These are phyloP conservation scores for Penicillium janthinellum DNA, from an alignment of 2,329 filamentous ascomycete genomes.

Conservation along the genomic window DNA sequence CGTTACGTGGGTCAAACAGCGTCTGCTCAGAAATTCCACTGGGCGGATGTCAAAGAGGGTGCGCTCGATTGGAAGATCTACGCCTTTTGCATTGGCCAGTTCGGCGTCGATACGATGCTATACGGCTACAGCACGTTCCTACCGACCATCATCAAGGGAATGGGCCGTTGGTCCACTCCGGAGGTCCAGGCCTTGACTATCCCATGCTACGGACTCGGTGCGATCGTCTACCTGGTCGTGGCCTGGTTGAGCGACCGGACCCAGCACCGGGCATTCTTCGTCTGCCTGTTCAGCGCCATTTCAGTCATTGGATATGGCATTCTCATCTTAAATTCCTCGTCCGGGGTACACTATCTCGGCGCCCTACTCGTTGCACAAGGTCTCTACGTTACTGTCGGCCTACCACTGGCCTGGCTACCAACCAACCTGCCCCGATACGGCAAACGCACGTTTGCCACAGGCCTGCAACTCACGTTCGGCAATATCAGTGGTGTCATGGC, in stretches of 20 bases:
- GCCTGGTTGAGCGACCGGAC: slow-evolving; percentile 68
- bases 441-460: slow-evolving; percentile 72
- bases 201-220: slow-evolving; percentile 74
- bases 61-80: slow-evolving; percentile 77
- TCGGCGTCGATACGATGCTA: slow-evolving; percentile 74
- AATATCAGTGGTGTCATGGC: slow-evolving; percentile 74
- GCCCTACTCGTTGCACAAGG: slow-evolving; percentile 76
- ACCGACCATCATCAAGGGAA: slow-evolving; percentile 73
- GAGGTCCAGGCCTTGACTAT: slow-evolving; percentile 76
- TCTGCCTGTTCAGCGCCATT: slow-evolving; percentile 62
- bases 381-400: slow-evolving; percentile 63
- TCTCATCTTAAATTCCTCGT: slow-evolving; percentile 61
- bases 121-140: slow-evolving; percentile 79
- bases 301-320: slow-evolving; percentile 71
- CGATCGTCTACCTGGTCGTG: slow-evolving; percentile 66
- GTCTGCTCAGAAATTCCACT: slow-evolving; percentile 57
- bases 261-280: slow-evolving; percentile 67
- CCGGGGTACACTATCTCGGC: slow-evolving; percentile 71
- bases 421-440: slow-evolving; percentile 74
- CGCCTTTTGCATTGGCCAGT: slow-evolving; percentile 69
- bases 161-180: slow-evolving; percentile 64
- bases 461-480: slow-evolving; percentile 69
- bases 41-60: slow-evolving; percentile 65
- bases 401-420: slow-evolving; percentile 60
- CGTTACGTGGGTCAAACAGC: slow-evolving; percentile 54